Evolutionary conservation across 495 filamentous ascomycete species (phyloP).

Genomic region (Xeromyces bisporus): DNA sequence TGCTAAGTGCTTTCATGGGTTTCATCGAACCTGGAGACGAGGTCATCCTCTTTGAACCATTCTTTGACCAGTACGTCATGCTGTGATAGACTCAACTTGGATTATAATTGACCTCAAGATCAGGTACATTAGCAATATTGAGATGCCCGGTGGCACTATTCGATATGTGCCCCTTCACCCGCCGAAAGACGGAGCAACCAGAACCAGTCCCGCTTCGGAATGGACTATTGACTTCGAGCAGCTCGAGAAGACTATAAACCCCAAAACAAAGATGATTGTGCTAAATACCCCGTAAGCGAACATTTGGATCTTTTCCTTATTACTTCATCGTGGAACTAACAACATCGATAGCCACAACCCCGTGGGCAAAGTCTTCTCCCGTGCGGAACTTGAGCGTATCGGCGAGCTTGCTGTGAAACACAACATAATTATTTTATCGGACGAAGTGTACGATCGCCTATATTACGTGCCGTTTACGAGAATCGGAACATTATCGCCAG

Average conservation of each 20-base stretch:
- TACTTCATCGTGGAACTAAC: slow-evolving; percentile 6
- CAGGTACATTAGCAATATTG: slow-evolving; percentile 88
- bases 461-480: slow-evolving; percentile 91
- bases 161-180: slow-evolving; percentile 88
- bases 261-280: slow-evolving; percentile 83
- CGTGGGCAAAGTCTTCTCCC: slow-evolving; percentile 84
- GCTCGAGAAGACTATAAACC: slow-evolving; percentile 69
- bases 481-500: slow-evolving; percentile 73
- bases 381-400: slow-evolving; percentile 66
- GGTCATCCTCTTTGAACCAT: slow-evolving; percentile 95
- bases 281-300: slow-evolving; percentile 27
- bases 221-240: slow-evolving; percentile 76
- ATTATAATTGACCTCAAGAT: slow-evolving; percentile 2
- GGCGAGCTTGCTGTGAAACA: slow-evolving; percentile 84
- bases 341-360: slow-evolving; percentile 59
- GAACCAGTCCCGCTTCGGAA: slow-evolving; percentile 68
- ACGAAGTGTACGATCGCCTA: slow-evolving; percentile 91
- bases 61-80: slow-evolving; percentile 79
- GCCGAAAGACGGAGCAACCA: slow-evolving; percentile 61
- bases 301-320: background rate
- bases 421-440: slow-evolving; percentile 86
- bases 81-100: background rate
- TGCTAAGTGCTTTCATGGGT: slow-evolving; percentile 93
- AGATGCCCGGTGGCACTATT: slow-evolving; percentile 90
- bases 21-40: slow-evolving; percentile 92